phyloP scores from a whole-genome alignment of 208 protist genomes.

The Phytomonas francai region DNA sequence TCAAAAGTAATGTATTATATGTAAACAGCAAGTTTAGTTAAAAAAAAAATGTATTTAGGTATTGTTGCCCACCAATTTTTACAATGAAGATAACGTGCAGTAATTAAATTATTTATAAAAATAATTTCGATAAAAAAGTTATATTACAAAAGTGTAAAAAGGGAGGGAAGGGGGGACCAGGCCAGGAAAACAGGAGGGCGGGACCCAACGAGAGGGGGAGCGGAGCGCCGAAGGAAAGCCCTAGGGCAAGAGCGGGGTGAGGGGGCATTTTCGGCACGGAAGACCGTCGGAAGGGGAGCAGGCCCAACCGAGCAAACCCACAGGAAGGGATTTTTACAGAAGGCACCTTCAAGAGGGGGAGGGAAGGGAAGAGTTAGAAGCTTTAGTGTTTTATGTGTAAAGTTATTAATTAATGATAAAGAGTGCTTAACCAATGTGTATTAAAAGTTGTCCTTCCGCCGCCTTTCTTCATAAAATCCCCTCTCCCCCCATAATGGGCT shows the following conservation, averaged over 20 bases:
- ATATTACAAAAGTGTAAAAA: background rate
- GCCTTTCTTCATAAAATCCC: too few relatives aligned
- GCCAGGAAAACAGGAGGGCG: constrained; percentile 1
- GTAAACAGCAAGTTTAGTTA: constrained; percentile 51
- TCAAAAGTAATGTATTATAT: constrained; percentile 80
- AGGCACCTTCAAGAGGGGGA: background rate
- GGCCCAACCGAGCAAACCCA: background rate
- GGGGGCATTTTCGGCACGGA: background rate
- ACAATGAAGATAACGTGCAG: constrained; percentile 86
- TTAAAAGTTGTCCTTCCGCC: too few relatives aligned
- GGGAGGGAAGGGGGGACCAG: background rate
- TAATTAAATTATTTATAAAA: constrained; percentile 88
- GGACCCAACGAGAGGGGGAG: background rate
- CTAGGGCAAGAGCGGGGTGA: background rate
- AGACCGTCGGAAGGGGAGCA: background rate
- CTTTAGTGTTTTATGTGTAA: background rate
- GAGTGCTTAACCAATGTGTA: background rate
- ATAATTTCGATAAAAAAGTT: constrained; percentile 16
- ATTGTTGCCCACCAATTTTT: constrained; percentile 83
- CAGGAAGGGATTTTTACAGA: background rate
- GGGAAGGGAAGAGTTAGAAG: background rate
- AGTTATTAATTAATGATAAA: background rate
- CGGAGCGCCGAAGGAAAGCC: constrained; percentile 4
- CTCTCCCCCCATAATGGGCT: too few relatives aligned
- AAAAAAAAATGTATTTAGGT: constrained; percentile 53